A percentile compares a stretch with the other conserved stretches of the same genome.
These are phyloP conservation scores for Dryas drummondii DNA, from an alignment of 306 rosid genomes.

Conservation along the genomic window DNA sequence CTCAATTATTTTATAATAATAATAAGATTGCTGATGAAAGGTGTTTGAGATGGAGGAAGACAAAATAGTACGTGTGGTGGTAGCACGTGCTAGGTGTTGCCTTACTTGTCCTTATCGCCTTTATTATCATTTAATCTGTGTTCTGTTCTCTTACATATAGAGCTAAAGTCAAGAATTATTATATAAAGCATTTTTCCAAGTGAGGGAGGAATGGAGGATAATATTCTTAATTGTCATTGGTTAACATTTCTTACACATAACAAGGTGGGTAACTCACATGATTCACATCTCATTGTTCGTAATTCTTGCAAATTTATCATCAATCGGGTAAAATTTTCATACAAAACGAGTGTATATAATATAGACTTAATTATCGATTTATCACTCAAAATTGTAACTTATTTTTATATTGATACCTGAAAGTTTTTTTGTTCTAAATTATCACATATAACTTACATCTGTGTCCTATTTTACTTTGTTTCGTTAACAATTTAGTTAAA, in stretches of 20 bases:
- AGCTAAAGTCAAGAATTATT: neutral
- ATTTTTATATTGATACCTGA: too few relatives aligned
- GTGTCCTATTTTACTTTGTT: too few relatives aligned
- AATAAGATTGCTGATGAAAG: neutral
- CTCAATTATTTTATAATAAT: neutral
- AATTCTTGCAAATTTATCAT: too few relatives aligned
- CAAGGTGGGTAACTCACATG: neutral
- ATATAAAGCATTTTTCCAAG: neutral
- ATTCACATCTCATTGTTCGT: too few relatives aligned
- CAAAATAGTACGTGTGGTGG: neutral
- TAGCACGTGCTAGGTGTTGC: neutral
- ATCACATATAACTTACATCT: too few relatives aligned
- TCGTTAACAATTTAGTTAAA: too few relatives aligned
- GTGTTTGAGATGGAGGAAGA: neutral
- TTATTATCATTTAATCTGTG: constrained; percentile 8
- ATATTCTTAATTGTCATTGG: neutral
- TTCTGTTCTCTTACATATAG: neutral
- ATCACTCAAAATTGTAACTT: too few relatives aligned
- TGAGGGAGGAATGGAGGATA: neutral
- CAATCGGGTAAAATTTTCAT: too few relatives aligned
- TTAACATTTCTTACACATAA: neutral
- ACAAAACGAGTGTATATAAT: too few relatives aligned
- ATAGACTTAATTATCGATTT: too few relatives aligned
- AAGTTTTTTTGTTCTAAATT: too few relatives aligned
- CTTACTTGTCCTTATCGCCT: constrained; percentile 6